Evolutionary conservation across 208 protist species (phyloP), one percentile per base, ranked within the genome.

Genomic region (Lotmaria passim): DNA sequence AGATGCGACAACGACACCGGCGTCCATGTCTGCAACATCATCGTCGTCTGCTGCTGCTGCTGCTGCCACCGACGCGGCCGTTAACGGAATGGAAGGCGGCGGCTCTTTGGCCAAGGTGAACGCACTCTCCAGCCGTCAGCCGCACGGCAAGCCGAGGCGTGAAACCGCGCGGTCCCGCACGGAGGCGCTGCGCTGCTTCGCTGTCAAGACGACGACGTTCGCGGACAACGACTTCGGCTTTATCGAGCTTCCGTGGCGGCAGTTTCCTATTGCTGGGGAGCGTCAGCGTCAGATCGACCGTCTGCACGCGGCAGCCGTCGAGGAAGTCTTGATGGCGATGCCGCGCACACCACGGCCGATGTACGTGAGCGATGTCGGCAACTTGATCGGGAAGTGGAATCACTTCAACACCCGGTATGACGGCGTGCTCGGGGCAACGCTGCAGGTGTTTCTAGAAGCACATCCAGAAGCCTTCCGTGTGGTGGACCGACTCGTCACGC

Each of bases 301-400:
- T 34, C 66, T 94, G 57, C 75, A 84, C 24, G 12, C 58, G 19
- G 52, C 81, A 28, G 91, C 91, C 5, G 67, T 93, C 51, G 87
- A 93, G 57, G 89, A 94, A 60, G 81, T 94, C 47, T 81, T 96
- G 12, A 93, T 93, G 86, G 89, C 89, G 26, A 94, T 96, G 86
- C 91, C 91, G 21, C 78, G 78, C 11, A 71, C 78, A 30, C 86
- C 82, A 14, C 65, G 67, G 1, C 91, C 91, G 23, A 92, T 96
- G 89, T 93, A 94, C 70, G 63, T 96, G 23, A 87, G 91, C 38
- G 89, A 94, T 41, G 82, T 96, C 5, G 91, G 91, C 59, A 94
- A 93, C 64, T 68, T 94, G 19, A 89, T 96, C 50, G 91, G 91
- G 28, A 93, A 89, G 77, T 96, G 91, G 89, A 69, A 69, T 36